Base-by-base conservation (phyloP, 148 eudicot species). In the Beta vulgaris region DNA sequence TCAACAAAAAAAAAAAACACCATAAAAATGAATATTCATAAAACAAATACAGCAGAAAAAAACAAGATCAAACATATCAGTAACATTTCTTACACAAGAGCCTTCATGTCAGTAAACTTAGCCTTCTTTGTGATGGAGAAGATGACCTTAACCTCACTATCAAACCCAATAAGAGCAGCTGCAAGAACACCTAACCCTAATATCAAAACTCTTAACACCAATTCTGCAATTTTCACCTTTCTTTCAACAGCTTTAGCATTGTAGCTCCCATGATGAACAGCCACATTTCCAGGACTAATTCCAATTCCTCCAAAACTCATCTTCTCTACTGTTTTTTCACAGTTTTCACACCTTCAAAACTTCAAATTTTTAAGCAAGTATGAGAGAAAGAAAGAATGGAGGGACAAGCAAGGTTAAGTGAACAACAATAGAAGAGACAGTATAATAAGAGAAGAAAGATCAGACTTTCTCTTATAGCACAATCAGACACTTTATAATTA, bases 71-170 rank as follows among this genome's bases (percentile, higher is more conserved):
- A 26, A 6, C 21, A 53, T 9, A 16, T 7, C 19, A 40, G 40
- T 40, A 58, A 28, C 2, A 25, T 16, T 39, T 73, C 89, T 82
- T 86, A 95, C 98, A 95, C 89, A 80, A 95, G 92, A 16, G 97
- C 80, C 85, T 87, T 95, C 89, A 92, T 91, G 80, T 95, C 92
- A 44, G 96, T 92, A 77, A 85, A 95, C 63, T 80, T 88, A 58
- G 98, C 98, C 81, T 58, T 83, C 85, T 95, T 95, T 61, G 74
- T 71, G 73, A 95, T 78, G 34, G 92, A 64, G 84, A 95, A 92
- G 79, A 95, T 86, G 78, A 83, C 89, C 69, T 76, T 86, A 28
- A 88, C 90, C 82, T 95, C 93, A 48, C 81, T 62, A 77, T 89
- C 89, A 51, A 87, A 75, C 2, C 76, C 93, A 31, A 90, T 81